These are phyloP conservation scores for Fraxinus latifolia DNA, from an alignment of 305 asterid genomes.

Conservation along the genomic window DNA sequence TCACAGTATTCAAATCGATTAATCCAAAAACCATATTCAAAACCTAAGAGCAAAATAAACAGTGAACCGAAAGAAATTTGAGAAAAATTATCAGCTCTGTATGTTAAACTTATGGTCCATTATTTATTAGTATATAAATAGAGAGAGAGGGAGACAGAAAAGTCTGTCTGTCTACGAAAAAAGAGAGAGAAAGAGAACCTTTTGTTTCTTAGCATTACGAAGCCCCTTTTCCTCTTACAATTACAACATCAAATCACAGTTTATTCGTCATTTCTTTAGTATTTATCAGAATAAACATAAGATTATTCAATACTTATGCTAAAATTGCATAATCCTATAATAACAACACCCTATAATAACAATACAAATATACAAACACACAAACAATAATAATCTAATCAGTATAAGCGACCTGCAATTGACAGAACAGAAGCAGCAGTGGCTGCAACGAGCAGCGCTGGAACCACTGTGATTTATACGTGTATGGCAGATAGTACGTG, in stretches of 20 bases:
- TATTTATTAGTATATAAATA: background rate
- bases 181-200: constrained; percentile 7
- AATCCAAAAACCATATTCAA: constrained; percentile 57
- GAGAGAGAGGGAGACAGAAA: background rate
- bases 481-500: background rate
- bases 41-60: constrained; percentile 38
- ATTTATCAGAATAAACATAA: background rate
- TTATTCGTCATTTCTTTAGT: constrained; percentile 27
- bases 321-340: constrained; percentile 7
- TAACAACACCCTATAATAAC: constrained; percentile 1
- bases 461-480: constrained; percentile 20
- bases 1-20: constrained; percentile 73
- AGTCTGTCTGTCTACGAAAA: background rate
- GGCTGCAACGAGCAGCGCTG: constrained; percentile 61
- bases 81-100: background rate
- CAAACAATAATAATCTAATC: background rate
- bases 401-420: constrained; percentile 40
- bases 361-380: background rate
- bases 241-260: constrained; percentile 42
- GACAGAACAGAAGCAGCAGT: constrained; percentile 39
- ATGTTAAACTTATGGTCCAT: constrained; percentile 7
- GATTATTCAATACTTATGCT: background rate
- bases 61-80: constrained; percentile 5
- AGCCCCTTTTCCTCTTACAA: constrained; percentile 23
- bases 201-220: constrained; percentile 34